These are phyloP conservation scores for Chlorella sp. DNA, from an alignment of 139 green algal genomes.

Conservation along the genomic window DNA sequence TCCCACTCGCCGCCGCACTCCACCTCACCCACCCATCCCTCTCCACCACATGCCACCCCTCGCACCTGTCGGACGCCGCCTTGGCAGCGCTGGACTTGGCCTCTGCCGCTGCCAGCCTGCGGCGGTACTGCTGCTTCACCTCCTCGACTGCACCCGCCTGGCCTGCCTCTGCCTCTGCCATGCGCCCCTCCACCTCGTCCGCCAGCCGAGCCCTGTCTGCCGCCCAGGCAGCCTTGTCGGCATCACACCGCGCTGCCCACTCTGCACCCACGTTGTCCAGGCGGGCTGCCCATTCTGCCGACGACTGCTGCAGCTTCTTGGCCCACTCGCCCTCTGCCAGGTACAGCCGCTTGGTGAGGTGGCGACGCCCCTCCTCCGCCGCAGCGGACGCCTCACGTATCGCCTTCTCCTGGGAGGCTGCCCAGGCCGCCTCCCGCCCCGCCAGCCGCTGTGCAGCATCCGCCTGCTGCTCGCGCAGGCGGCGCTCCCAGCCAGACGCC, in stretches of 20 bases:
- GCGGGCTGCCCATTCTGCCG: conserved; percentile 13
- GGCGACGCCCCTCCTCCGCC: neutral
- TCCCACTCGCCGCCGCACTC: too few relatives aligned
- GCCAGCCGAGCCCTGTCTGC: neutral
- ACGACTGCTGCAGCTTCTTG: conserved; percentile 26
- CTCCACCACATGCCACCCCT: too few relatives aligned
- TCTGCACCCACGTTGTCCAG: conserved; percentile 7
- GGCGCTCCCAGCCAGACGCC: conserved; percentile 8
- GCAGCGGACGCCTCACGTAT: neutral
- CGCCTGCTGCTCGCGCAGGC: conserved; percentile 6
- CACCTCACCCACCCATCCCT: neutral
- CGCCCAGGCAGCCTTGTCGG: conserved; percentile 19
- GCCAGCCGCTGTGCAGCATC: neutral
- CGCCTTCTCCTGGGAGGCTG: neutral
- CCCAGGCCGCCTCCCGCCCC: neutral
- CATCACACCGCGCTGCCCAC: neutral
- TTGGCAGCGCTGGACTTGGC: neutral
- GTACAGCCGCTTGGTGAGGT: conserved; percentile 27
- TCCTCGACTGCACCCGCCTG: neutral
- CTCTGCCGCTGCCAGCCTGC: conserved; percentile 7
- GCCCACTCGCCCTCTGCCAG: conserved; percentile 38
- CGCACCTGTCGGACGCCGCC: neutral
- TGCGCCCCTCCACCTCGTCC: neutral
- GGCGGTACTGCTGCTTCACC: conserved; percentile 3
- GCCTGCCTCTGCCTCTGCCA: neutral